Conservation (phyloP, 495 filamentous ascomycete genomes). For the Diplogelasinospora grovesii region DNA sequence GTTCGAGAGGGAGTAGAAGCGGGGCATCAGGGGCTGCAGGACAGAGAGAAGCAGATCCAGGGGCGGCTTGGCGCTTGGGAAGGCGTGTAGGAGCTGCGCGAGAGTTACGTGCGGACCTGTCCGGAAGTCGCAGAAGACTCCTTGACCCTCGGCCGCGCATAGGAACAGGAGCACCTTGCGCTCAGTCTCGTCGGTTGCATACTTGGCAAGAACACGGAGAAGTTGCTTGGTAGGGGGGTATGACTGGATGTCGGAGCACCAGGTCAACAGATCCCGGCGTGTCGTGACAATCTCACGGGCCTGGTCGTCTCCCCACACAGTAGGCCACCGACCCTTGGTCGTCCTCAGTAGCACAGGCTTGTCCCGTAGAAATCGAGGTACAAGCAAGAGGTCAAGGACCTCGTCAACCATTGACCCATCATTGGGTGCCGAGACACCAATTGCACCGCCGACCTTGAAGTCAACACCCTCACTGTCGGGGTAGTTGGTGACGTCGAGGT, state of each 20-base stretch:
- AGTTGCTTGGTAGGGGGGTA: conserved; percentile 85
- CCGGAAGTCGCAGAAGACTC: conserved; percentile 89
- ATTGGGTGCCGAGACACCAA: conserved; percentile 88
- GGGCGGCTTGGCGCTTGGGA: conserved; percentile 84
- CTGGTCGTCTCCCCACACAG: conserved; percentile 93
- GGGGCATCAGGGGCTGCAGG: conserved; percentile 83
- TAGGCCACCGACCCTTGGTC: conserved; percentile 81
- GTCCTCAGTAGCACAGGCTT: conserved; percentile 74
- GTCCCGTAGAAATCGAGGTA: conserved; percentile 72
- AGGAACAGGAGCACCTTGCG: conserved; percentile 82
- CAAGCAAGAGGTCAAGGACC: conserved; percentile 68
- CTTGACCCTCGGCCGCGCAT: conserved; percentile 84
- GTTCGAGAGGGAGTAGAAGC: conserved; percentile 96
- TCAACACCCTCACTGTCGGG: conserved; percentile 79
- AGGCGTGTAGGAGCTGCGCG: conserved; percentile 79
- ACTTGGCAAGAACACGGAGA: conserved; percentile 79
- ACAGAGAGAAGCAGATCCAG: conserved; percentile 73
- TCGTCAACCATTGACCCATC: conserved; percentile 71
- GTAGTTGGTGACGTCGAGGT: conserved; percentile 93
- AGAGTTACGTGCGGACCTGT: conserved; percentile 81
- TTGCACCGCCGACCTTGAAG: conserved; percentile 94
- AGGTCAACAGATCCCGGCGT: conserved; percentile 81
- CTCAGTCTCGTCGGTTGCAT: conserved; percentile 72
- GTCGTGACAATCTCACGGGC: conserved; percentile 79
- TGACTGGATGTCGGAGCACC: conserved; percentile 91